Percentiles rank a stretch among this genome's conserved stretches.
phyloP scores from a whole-genome alignment of 2,329 filamentous ascomycete species.

The Chrysosphaeria jannelii region DNA sequence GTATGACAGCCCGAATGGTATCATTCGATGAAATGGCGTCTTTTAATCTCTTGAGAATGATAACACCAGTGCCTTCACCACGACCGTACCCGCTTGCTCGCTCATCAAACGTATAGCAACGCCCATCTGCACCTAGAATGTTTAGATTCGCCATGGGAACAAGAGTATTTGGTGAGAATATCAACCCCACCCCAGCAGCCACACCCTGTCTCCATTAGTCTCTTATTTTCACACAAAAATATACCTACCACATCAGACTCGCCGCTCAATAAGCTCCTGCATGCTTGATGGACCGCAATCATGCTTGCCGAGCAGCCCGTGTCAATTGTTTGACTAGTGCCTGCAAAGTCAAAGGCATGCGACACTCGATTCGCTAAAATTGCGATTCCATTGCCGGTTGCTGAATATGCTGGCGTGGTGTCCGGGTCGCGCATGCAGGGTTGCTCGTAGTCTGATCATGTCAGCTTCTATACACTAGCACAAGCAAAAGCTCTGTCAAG shows the following conservation, averaged over 20 bases:
- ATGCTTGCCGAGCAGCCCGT: conserved; percentile 27
- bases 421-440: conserved; percentile 18
- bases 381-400: conserved; percentile 20
- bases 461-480: not conserved
- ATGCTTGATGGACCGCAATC: conserved; percentile 21
- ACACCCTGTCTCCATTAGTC: conserved; percentile 10
- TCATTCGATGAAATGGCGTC: conserved; percentile 29
- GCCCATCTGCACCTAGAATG: conserved; percentile 20
- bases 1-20: conserved; percentile 22
- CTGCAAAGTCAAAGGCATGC: conserved; percentile 21
- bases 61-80: conserved; percentile 28
- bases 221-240: too few species aligned
- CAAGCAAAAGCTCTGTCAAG: not conserved
- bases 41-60: conserved; percentile 26
- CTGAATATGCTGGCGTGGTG: conserved; percentile 18
- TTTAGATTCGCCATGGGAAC: conserved; percentile 24
- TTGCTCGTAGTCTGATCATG: conserved; percentile 16
- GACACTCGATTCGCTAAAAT: conserved; percentile 25
- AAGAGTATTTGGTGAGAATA: conserved; percentile 22
- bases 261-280: conserved; percentile 15
- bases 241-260: conserved; percentile 12
- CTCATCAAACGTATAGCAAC: conserved; percentile 22
- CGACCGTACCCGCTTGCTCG: conserved; percentile 31
- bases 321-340: conserved; percentile 25
- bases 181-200: conserved; percentile 20